A percentile compares a stretch with the other conserved stretches of the same genome.
phyloP scores from a whole-genome alignment of 2,329 filamentous ascomycete genomes.

The Xylariomycetidae sp. region DNA sequence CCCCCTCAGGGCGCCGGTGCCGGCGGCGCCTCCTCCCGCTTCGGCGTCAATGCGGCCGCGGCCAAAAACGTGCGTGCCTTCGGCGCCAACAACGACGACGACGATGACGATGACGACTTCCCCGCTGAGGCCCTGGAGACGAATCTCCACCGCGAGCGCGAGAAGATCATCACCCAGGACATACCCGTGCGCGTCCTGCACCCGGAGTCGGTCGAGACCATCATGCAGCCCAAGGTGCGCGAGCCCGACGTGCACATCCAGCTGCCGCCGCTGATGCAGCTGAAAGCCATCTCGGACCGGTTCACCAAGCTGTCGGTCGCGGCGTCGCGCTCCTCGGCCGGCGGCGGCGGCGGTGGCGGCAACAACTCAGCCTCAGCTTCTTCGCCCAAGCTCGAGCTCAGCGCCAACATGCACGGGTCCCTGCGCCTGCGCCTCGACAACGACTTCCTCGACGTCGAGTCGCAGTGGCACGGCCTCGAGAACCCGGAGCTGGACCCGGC shows the following conservation, averaged over 20 bases:
- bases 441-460: slow-evolving; percentile 79
- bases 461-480: slow-evolving; percentile 76
- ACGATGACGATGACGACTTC: slow-evolving; percentile 43
- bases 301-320: slow-evolving; percentile 79
- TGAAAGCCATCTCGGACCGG: slow-evolving; percentile 91
- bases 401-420: slow-evolving; percentile 91
- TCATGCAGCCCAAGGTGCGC: slow-evolving; percentile 85
- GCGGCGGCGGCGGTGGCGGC: not conserved
- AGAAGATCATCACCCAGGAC: slow-evolving; percentile 92
- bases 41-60: slow-evolving; percentile 17
- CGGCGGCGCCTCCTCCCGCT: slow-evolving; percentile 13
- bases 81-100: slow-evolving; percentile 31
- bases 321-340: slow-evolving; percentile 12
- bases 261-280: slow-evolving; percentile 77
- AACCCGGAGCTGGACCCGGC: slow-evolving; percentile 84
- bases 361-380: slow-evolving; percentile 8
- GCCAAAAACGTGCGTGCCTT: slow-evolving; percentile 11
- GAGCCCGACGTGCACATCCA: slow-evolving; percentile 94
- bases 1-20: slow-evolving; percentile 28
- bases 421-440: slow-evolving; percentile 75
- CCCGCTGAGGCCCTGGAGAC: slow-evolving; percentile 50
- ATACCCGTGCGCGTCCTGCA: slow-evolving; percentile 90
- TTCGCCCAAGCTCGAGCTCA: slow-evolving; percentile 73
- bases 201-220: slow-evolving; percentile 77
- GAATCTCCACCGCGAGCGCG: slow-evolving; percentile 63